These are phyloP conservation scores for Lenzites betulinus DNA, from an alignment of 768 basidiomycete genomes.

Conservation along the genomic window DNA sequence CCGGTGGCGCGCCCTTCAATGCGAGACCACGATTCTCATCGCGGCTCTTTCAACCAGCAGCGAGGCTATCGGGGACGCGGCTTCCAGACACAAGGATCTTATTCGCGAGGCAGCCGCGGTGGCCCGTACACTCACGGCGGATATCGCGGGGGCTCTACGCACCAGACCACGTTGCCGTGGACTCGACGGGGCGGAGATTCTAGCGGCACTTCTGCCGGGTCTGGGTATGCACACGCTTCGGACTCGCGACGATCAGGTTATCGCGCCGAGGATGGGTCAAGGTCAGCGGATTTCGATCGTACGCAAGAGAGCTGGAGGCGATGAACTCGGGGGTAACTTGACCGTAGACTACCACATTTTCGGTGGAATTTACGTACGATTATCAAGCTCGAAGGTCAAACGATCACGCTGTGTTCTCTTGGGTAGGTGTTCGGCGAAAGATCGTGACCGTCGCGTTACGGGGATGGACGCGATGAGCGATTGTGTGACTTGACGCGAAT, in stretches of 20 bases:
- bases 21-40: background rate
- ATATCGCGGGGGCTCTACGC: background rate
- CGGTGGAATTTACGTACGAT: too few species aligned
- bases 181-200: background rate
- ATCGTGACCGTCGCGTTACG: background rate
- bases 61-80: background rate
- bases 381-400: too few species aligned
- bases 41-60: background rate
- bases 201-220: background rate
- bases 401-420: background rate
- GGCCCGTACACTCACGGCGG: background rate
- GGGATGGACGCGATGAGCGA: constrained; percentile 4
- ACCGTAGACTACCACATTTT: background rate
- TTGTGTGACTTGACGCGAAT: constrained; percentile 21
- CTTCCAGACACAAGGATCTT: background rate
- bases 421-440: background rate
- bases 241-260: constrained; percentile 7
- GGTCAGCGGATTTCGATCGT: background rate
- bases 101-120: background rate
- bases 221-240: constrained; percentile 4
- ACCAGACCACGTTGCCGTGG: constrained; percentile 9
- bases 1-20: background rate
- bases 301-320: constrained; percentile 11
- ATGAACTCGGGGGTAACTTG: background rate
- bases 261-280: background rate